A percentile compares a stretch with the other conserved stretches of the same genome.
Evolutionary conservation across 2,329 filamentous ascomycete genomes (phyloP).

Genomic region (Lachnellula subtilissima): DNA sequence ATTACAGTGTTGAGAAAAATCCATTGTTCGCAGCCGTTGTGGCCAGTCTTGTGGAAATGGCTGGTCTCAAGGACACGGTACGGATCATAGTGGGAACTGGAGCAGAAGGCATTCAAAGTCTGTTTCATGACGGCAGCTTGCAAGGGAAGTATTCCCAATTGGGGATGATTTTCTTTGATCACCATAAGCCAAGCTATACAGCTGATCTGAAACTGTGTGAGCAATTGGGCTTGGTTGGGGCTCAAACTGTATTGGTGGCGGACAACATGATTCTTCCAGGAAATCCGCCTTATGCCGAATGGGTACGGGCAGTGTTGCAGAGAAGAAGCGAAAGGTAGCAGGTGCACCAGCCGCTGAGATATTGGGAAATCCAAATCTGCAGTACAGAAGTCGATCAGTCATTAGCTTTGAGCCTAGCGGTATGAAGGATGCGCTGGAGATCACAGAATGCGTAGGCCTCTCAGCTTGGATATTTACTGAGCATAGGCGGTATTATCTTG

Average conservation of each 20-base stretch:
- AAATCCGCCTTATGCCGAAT: conserved; percentile 63
- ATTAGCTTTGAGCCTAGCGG: not conserved
- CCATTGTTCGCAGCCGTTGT: conserved; percentile 68
- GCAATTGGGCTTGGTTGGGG: conserved; percentile 43
- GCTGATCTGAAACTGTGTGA: conserved; percentile 71
- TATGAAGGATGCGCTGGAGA: not conserved
- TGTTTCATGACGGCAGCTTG: conserved; percentile 50
- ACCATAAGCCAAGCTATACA: conserved; percentile 70
- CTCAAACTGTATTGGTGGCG: conserved; percentile 48
- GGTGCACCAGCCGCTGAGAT: not conserved
- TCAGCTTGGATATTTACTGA: not conserved
- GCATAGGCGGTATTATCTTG: no score
- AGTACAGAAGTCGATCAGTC: not conserved
- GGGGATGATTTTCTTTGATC: conserved; percentile 68
- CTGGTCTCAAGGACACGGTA: conserved; percentile 63
- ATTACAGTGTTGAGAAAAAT: conserved; percentile 64
- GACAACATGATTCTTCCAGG: conserved; percentile 68
- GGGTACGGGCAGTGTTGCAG: conserved; percentile 56
- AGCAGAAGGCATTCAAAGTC: conserved; percentile 53
- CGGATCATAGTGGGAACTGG: conserved; percentile 65
- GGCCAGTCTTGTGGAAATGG: conserved; percentile 61
- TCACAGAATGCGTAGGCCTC: not conserved
- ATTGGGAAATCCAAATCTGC: not conserved
- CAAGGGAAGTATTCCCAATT: conserved; percentile 49
- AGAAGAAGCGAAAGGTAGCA: conserved; percentile 45